phyloP scores from a whole-genome alignment of 139 green algal species.

The Edaphochlamys debaryana region DNA sequence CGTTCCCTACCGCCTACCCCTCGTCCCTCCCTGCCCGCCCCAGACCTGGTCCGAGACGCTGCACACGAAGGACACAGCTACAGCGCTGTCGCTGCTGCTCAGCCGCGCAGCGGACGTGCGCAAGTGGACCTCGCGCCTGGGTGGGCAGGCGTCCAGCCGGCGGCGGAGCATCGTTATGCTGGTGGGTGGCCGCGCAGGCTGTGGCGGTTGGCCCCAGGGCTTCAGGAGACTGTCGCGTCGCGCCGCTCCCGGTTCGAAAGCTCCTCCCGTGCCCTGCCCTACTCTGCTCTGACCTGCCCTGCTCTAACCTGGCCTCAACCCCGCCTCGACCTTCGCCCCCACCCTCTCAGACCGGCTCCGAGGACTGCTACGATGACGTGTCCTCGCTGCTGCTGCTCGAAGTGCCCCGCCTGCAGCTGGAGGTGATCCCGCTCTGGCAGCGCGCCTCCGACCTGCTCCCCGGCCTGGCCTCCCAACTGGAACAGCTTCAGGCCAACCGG shows the following conservation, averaged over 20 bases:
- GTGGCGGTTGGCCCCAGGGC: too few species aligned
- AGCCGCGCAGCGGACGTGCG: slow-evolving; percentile 7
- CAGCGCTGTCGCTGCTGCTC: slow-evolving; percentile 33
- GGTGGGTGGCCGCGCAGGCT: too few species aligned
- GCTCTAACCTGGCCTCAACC: too few species aligned
- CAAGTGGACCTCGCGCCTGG: background rate
- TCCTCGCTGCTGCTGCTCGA: slow-evolving; percentile 24
- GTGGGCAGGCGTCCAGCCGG: background rate
- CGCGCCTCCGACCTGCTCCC: slow-evolving; percentile 30
- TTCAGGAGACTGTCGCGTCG: too few species aligned
- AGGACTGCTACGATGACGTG: background rate
- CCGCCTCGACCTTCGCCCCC: too few species aligned
- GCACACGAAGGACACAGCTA: slow-evolving; percentile 22
- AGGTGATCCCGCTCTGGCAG: slow-evolving; percentile 29
- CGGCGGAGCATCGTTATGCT: slow-evolving; percentile 2
- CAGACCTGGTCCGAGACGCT: slow-evolving; percentile 32
- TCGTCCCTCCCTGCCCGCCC: background rate
- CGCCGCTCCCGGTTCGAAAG: too few species aligned
- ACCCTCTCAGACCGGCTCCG: background rate
- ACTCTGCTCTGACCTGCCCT: too few species aligned
- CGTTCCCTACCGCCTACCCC: too few species aligned
- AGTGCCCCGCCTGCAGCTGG: slow-evolving; percentile 25
- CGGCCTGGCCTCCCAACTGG: slow-evolving; percentile 15
- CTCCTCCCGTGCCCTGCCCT: too few species aligned
- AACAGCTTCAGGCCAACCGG: slow-evolving; percentile 21